phyloP scores from a whole-genome alignment of 1,284 basidiomycete genomes.

The Chondrostereum purpureum region DNA sequence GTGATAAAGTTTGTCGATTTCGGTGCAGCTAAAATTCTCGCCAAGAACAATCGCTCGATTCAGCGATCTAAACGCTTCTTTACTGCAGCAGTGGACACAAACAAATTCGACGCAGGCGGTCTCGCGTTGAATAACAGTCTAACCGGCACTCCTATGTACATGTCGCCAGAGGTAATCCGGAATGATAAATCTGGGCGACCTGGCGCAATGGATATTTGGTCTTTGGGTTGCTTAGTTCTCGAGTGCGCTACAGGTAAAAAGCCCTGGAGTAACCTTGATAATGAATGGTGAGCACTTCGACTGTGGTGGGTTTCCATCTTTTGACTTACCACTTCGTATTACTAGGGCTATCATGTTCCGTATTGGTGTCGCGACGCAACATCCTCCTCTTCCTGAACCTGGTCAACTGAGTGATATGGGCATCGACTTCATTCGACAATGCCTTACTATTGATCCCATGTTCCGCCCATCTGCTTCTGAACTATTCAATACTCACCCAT shows the following conservation, averaged over 20 bases:
- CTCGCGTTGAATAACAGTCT: slow-evolving; percentile 75
- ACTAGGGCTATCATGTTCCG: slow-evolving; percentile 98
- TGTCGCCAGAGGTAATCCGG: slow-evolving; percentile 99
- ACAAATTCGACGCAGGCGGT: slow-evolving; percentile 25
- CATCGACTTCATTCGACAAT: slow-evolving; percentile 91
- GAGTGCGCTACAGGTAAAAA: slow-evolving; percentile 96
- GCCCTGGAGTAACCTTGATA: slow-evolving; percentile 98
- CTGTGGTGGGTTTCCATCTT: slow-evolving; percentile 3
- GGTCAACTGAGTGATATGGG: slow-evolving; percentile 86
- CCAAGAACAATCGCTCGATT: slow-evolving; percentile 87
- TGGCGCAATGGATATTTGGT: slow-evolving; percentile 99
- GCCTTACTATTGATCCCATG: slow-evolving; percentile 85
- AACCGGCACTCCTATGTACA: slow-evolving; percentile 99
- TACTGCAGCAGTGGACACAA: slow-evolving; percentile 27
- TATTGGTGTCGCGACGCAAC: slow-evolving; percentile 94
- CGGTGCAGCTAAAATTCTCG: slow-evolving; percentile 96
- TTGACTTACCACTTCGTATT: slow-evolving; percentile 11
- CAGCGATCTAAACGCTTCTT: slow-evolving; percentile 59
- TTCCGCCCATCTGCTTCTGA: slow-evolving; percentile 82
- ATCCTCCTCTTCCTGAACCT: slow-evolving; percentile 91
- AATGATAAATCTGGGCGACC: slow-evolving; percentile 79
- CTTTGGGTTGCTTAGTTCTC: slow-evolving; percentile 91
- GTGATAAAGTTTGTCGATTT: slow-evolving; percentile 99
- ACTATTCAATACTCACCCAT: slow-evolving; percentile 75
- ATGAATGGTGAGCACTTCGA: slow-evolving; percentile 76